Percentiles rank a stretch among this genome's conserved stretches.
These are phyloP conservation scores for Magnolia kwangsiensis DNA, from an alignment of 164 flowering plant species.

Conservation along the genomic window DNA sequence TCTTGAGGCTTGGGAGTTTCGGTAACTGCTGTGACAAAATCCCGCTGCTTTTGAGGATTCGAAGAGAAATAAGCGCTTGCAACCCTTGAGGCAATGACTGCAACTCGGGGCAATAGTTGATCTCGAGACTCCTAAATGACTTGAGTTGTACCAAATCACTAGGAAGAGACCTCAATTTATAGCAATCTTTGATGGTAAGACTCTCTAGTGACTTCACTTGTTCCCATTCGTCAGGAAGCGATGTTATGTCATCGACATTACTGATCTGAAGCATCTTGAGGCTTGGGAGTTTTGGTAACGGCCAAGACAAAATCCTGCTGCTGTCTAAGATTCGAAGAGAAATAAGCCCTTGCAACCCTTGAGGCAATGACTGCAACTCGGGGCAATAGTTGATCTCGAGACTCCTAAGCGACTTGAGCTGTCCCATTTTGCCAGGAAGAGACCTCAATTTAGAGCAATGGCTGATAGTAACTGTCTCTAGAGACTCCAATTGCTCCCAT, in stretches of 20 bases:
- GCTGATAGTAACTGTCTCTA: not conserved
- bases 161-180: slow-evolving; percentile 1
- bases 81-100: not conserved
- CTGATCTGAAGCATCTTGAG: not conserved
- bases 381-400: not conserved
- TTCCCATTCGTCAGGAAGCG: not conserved
- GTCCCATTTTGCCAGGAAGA: not conserved
- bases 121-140: not conserved
- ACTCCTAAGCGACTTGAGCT: not conserved
- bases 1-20: not conserved
- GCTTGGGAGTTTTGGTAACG: not conserved
- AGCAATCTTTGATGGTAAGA: not conserved
- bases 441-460: not conserved
- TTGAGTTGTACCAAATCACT: not conserved
- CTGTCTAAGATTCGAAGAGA: no score
- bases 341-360: no score
- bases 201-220: not conserved
- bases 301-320: not conserved
- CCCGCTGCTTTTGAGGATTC: not conserved
- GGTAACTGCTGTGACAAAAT: not conserved
- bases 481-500: not conserved
- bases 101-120: not conserved
- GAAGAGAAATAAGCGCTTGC: not conserved
- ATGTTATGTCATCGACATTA: not conserved
- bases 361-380: not conserved